phyloP scores from a whole-genome alignment of 768 basidiomycete species.

The Asterophora parasitica region DNA sequence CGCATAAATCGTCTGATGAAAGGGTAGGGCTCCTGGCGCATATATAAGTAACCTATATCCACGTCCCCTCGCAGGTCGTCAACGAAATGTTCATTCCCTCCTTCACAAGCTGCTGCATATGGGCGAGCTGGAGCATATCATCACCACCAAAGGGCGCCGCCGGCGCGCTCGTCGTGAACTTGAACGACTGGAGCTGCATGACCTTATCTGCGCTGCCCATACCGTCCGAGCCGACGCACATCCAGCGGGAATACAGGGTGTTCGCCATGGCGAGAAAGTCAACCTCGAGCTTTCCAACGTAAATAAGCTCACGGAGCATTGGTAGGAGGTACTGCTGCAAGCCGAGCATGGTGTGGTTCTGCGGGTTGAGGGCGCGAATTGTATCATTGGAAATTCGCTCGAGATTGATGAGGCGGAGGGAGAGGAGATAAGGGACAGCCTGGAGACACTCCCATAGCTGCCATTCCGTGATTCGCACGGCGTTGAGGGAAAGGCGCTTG shows the following conservation, averaged over 20 bases:
- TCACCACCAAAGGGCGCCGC: not conserved
- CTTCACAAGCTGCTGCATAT: constrained; percentile 4
- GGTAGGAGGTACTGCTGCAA: constrained; percentile 7
- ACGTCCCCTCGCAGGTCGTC: constrained; percentile 4
- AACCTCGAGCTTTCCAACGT: constrained; percentile 7
- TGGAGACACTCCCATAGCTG: constrained; percentile 16
- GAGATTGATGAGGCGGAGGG: constrained; percentile 13
- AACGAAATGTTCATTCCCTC: constrained; percentile 6
- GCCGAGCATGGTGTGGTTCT: constrained; percentile 4
- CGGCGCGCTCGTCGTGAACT: constrained; percentile 2
- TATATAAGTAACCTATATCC: constrained; percentile 2
- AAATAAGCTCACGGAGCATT: constrained; percentile 8
- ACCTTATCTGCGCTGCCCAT: constrained; percentile 1
- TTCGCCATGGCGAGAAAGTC: constrained; percentile 7
- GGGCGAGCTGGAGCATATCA: constrained; percentile 1
- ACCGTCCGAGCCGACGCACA: not conserved
- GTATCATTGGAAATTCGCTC: constrained; percentile 14
- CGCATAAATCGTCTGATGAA: not conserved
- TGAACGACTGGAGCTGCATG: constrained; percentile 5
- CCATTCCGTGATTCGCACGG: constrained; percentile 15
- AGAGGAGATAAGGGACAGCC: constrained; percentile 10
- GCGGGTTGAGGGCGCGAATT: constrained; percentile 12
- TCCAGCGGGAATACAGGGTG: constrained; percentile 12
- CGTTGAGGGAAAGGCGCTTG: constrained; percentile 13
- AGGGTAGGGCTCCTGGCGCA: not conserved